A percentile compares a stretch with the other conserved stretches of the same genome.
phyloP scores from a whole-genome alignment of 73 alveolate genomes.

The Paramecium caudatum region DNA sequence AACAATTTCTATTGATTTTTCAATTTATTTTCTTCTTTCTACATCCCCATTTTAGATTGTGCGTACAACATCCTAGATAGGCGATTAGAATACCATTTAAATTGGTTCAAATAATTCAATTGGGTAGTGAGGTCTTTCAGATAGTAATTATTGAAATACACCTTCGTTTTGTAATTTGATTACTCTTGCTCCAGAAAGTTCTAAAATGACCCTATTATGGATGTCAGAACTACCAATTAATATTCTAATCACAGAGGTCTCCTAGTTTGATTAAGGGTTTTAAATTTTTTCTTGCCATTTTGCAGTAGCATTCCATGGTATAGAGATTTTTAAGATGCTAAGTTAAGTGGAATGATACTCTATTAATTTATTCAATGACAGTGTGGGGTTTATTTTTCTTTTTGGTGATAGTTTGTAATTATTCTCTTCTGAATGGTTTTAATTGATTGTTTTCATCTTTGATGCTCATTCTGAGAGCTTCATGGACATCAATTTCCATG shows the following conservation, averaged over 20 bases:
- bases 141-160: not conserved
- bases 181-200: constrained; percentile 30
- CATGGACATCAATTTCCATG: constrained; percentile 1
- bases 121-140: not conserved
- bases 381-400: not conserved
- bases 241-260: not conserved
- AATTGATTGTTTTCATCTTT: constrained; percentile 23
- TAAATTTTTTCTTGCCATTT: not conserved
- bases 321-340: not conserved
- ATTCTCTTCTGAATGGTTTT: constrained; percentile 56
- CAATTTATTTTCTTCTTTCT: too few relatives aligned
- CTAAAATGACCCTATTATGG: not conserved
- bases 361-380: not conserved
- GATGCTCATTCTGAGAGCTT: constrained; percentile 24
- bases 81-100: not conserved
- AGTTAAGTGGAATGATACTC: not conserved
- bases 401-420: not conserved
- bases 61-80: too few relatives aligned
- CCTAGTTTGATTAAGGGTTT: not conserved
- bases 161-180: not conserved
- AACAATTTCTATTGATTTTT: constrained; percentile 2
- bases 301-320: not conserved
- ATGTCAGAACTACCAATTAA: not conserved
- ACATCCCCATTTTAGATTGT: too few relatives aligned
- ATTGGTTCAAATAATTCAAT: constrained; percentile 27